A percentile compares a stretch with the other conserved stretches of the same genome.
phyloP scores from a whole-genome alignment of 1,139 yeast genomes.

The Hansenula lynferdii region DNA sequence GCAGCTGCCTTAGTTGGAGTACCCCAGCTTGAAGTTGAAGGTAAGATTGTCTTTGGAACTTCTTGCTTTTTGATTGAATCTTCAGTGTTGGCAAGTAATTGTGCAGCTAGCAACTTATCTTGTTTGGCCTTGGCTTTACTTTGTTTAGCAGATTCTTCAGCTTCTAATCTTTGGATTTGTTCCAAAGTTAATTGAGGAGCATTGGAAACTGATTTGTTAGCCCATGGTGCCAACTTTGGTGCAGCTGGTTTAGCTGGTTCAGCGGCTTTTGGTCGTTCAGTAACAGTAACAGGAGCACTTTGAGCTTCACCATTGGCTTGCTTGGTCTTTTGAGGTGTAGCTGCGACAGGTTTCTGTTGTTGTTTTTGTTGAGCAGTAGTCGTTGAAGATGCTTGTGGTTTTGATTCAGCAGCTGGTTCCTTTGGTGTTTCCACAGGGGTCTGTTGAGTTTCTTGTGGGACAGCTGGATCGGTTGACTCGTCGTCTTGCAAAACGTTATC shows the following conservation, averaged over 20 bases:
- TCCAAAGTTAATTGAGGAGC: slow-evolving; percentile 52
- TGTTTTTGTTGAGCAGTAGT: background rate
- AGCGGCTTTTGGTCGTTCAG: slow-evolving; percentile 7
- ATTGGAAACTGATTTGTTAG: slow-evolving; percentile 30
- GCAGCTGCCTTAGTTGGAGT: slow-evolving; percentile 19
- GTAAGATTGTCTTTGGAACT: slow-evolving; percentile 17
- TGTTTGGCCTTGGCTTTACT: slow-evolving; percentile 25
- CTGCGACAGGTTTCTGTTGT: background rate
- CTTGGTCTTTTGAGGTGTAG: slow-evolving; percentile 9
- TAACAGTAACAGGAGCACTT: slow-evolving; percentile 5
- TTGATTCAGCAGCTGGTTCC: background rate
- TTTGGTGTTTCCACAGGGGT: background rate
- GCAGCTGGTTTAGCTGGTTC: slow-evolving; percentile 24
- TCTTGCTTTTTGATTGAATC: slow-evolving; percentile 21
- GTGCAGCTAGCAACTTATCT: slow-evolving; percentile 22
- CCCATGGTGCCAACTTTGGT: slow-evolving; percentile 52
- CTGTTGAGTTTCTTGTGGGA: background rate
- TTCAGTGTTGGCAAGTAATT: slow-evolving; percentile 25
- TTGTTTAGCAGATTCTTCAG: slow-evolving; percentile 39
- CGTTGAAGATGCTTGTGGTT: background rate
- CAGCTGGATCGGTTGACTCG: background rate
- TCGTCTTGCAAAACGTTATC: slow-evolving; percentile 25
- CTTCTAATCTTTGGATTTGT: slow-evolving; percentile 69
- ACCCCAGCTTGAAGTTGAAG: slow-evolving; percentile 22
- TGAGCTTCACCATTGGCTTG: background rate